Evolutionary conservation across 306 rosid genomes (phyloP).

Genomic region (Prinsepia uniflora): DNA sequence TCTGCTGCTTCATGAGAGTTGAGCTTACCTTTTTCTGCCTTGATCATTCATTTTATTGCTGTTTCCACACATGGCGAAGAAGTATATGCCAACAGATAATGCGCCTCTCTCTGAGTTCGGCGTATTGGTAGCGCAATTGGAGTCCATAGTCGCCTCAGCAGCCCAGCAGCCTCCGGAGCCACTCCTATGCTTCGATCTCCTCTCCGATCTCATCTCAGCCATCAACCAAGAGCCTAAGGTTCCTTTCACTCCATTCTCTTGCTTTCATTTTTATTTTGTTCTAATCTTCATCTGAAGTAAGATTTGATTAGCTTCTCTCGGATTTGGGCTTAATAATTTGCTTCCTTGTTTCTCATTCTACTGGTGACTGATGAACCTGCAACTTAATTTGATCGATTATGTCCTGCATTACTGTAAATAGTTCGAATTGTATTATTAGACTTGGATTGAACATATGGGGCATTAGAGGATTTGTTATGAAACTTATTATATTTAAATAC

Average conservation of each 20-base stretch:
- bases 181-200: constrained; percentile 95
- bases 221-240: constrained; percentile 87
- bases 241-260: not conserved
- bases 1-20: not conserved
- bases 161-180: constrained; percentile 82
- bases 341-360: not conserved
- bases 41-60: not conserved
- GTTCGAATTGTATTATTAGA: not conserved
- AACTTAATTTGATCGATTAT: constrained; percentile 1
- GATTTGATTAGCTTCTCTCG: not conserved
- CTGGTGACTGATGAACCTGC: not conserved
- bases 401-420: not conserved
- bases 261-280: not conserved
- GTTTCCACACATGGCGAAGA: constrained; percentile 45
- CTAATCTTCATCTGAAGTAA: not conserved
- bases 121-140: constrained; percentile 89
- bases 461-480: not conserved
- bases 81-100: constrained; percentile 36
- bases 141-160: constrained; percentile 91
- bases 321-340: not conserved
- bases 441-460: not conserved
- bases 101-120: constrained; percentile 93
- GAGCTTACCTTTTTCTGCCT: not conserved
- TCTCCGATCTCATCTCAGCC: constrained; percentile 96
- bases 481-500: not conserved